Conservation (phyloP, 2,329 filamentous ascomycete genomes). For the Epichloe scottii region DNA sequence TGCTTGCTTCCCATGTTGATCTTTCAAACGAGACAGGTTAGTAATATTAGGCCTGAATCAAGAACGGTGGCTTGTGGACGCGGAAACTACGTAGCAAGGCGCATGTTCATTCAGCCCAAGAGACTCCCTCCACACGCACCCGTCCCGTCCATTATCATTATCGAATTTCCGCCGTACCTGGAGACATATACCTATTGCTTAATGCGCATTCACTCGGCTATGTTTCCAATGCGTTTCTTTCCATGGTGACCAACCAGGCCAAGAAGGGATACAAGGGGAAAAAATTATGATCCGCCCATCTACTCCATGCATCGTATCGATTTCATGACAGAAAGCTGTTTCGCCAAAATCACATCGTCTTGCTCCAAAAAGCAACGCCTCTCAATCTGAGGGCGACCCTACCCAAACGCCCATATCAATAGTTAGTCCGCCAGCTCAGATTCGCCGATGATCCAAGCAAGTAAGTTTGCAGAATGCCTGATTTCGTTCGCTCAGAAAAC, state of each 20-base stretch:
- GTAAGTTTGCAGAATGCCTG: background rate
- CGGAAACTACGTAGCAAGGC: background rate
- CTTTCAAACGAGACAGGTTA: no score
- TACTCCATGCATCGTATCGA: background rate
- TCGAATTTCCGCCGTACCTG: constrained; percentile 1
- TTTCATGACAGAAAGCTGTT: background rate
- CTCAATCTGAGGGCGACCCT: background rate
- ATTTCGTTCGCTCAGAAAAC: background rate
- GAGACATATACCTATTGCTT: constrained; percentile 5
- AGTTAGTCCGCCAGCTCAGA: background rate
- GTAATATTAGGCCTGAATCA: background rate
- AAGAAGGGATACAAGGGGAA: background rate
- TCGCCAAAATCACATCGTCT: background rate
- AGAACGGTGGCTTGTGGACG: background rate
- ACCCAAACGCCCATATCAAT: constrained; percentile 5
- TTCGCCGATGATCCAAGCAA: background rate
- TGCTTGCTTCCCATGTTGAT: no score
- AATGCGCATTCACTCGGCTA: background rate
- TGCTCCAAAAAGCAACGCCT: background rate
- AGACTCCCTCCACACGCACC: background rate
- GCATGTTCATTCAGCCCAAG: background rate
- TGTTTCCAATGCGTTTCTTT: constrained; percentile 6
- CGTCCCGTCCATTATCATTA: constrained; percentile 10
- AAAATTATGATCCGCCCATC: background rate
- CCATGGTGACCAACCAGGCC: background rate